Evolutionary conservation across 768 basidiomycete species (phyloP), one percentile per base, ranked within the genome.

Genomic region (Rhizopogon vinicolor): DNA sequence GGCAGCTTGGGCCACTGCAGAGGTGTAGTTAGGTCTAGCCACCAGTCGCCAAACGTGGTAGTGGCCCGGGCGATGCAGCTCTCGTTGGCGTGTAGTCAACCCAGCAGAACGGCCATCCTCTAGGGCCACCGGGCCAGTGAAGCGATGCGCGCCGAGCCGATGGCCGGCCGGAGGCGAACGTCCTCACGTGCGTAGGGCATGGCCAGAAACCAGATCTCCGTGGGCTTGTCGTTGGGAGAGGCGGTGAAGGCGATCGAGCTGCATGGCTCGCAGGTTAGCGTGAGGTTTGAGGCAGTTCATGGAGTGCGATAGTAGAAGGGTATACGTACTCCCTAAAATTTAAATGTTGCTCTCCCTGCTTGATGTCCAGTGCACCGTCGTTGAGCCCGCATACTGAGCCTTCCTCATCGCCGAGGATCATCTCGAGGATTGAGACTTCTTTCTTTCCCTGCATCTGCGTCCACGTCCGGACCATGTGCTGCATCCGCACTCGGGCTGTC

Each of bases 141-240:
- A 0, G 83, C 80, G 55, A 83, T 88, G 55, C 74, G 72, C 1
- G 84, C 87, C 8, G 4, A 93, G 73, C 35, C 89, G 76, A 41
- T 91, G 67, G 68, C 92, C 14, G 91, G 89, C 5, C 88, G 78
- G 5, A 88, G 70, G 5, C 74, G 74, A 16, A 72, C 71, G 64
- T 92, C 88, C 57, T 81, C 78, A 31, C 74, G 75, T 1, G 77
- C 74, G 59, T 80, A 77, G 2, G 88, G 86, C 80, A 91, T 80
- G 7, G 88, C 85, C n/a, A 91, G 83, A 69, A 87, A 93, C 65
- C 89, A 93, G 13, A 92, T 84, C 59, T 84, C 77, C 48, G 83
- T 72, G 1, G 89, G 86, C 45, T 78, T 81, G 22, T 84, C 76
- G 60, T 82, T 78, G 10, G 86, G 83, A 1, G 90, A 91, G 0